phyloP scores from a whole-genome alignment of 768 basidiomycete genomes.

The Tephrocybe sp. region DNA sequence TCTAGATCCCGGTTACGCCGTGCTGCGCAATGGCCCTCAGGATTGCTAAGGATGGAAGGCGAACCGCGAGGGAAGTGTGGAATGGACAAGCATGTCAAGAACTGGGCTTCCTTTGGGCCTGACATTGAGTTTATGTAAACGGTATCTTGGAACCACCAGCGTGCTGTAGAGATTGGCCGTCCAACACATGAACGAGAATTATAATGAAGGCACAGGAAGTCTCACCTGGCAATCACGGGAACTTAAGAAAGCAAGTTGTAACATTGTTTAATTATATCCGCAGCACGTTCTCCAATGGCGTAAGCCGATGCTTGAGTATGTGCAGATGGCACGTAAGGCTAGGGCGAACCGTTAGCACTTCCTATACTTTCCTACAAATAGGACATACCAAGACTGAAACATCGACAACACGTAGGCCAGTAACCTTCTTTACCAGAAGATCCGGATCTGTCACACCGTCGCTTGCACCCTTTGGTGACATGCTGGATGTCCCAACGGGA shows the following conservation, averaged over 20 bases:
- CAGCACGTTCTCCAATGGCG: conserved; percentile 13
- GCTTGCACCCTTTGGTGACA: conserved; percentile 23
- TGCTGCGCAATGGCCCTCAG: no score
- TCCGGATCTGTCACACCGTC: conserved; percentile 32
- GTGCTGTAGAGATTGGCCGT: no score
- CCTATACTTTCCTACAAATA: not conserved
- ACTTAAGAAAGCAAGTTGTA: not conserved
- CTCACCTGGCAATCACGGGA: conserved; percentile 5
- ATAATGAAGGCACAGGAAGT: no score
- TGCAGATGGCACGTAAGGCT: conserved; percentile 15
- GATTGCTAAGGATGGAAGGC: no score
- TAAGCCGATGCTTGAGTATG: conserved; percentile 11
- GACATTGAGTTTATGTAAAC: no score
- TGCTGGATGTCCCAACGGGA: conserved; percentile 24
- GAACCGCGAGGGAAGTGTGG: no score
- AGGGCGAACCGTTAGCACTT: not conserved
- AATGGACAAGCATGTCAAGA: no score
- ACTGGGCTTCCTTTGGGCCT: no score
- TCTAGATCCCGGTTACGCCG: no score
- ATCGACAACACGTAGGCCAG: conserved; percentile 33
- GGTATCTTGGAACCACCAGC: no score
- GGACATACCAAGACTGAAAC: conserved; percentile 30
- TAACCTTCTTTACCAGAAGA: conserved; percentile 27
- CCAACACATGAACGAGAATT: no score
- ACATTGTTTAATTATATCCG: conserved; percentile 14